Evolutionary conservation across 2,329 filamentous ascomycete genomes (phyloP), one percentile per base, ranked within the genome.

Genomic region (Xylaria digitata): DNA sequence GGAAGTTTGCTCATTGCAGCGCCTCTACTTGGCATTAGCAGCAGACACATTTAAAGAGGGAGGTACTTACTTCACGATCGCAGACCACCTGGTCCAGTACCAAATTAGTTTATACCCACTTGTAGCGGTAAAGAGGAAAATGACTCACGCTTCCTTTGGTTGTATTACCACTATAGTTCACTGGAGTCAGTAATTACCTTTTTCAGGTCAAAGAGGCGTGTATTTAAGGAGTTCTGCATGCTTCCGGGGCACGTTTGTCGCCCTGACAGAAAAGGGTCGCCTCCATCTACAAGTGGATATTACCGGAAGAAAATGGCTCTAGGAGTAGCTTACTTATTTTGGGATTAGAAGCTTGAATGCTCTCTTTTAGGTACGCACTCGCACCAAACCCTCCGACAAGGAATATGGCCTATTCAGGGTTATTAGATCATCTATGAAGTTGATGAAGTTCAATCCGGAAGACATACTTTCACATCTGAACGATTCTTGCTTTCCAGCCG

Each of bases 141-240:
- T 45, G 17, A 45, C 42, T 45, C 19, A 45, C 42, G 42, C 42
- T 45, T 45, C 42, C 42, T 45, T 45, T 45, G 42, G 42, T 45
- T 45, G 42, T 45, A 45, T 17, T 2, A 45, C 42, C 42, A 21
- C 26, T 26, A 5, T 26, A 26, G 26, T 26, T 26, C 1, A 5
- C 26, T 1, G 5, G 26, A 1, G 26, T 26, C 1, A 26, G 26
- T 26, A 5, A 26, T 26, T 26, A 5, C 5, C 5, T 2, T 26
- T 26, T 26, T 26, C 26, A 26, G 26, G 26, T 26, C 26, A 26
- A 26, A 26, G 3, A 26, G 26, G 26, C 3, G 26, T 26, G 2
- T 26, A 26, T 26, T 26, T 5, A 26, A 26, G 3, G 26, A 26
- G 26, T 26, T 26, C 26, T 26, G 26, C 26, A 26, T 26, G 1